Evolutionary conservation across 1,139 yeast species (phyloP).

Genomic region (Kurtzmaniella quercitrusa): DNA sequence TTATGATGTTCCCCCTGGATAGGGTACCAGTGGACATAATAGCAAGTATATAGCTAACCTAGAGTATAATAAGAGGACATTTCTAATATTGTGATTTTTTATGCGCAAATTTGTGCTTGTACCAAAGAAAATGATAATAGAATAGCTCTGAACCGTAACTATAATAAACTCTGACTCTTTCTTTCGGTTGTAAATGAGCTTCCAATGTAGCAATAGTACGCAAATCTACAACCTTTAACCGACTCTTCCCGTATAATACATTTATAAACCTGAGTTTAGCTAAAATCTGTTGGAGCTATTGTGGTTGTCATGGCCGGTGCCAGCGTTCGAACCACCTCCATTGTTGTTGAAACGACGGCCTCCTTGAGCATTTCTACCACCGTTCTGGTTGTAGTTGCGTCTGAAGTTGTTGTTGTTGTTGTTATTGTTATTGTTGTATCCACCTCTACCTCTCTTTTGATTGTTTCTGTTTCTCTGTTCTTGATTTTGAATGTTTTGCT

Average conservation of each 20-base stretch:
- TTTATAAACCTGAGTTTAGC: slow-evolving; percentile 1
- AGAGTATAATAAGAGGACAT: background rate
- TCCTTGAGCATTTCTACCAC: slow-evolving; percentile 8
- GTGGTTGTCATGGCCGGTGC: slow-evolving; percentile 10
- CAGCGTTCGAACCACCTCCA: slow-evolving; percentile 6
- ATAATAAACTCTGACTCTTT: too few relatives aligned
- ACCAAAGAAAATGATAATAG: too few relatives aligned
- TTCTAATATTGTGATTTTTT: too few relatives aligned
- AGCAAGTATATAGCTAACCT: background rate
- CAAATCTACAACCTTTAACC: background rate
- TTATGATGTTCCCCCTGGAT: background rate
- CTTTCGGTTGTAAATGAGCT: too few relatives aligned
- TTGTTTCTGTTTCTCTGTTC: slow-evolving; percentile 50
- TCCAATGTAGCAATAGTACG: too few relatives aligned
- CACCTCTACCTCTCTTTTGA: slow-evolving; percentile 36
- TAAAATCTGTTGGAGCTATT: slow-evolving; percentile 6
- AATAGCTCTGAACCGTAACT: too few relatives aligned
- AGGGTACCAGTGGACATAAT: background rate
- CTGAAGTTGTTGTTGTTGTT: slow-evolving; percentile 3
- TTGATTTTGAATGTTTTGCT: slow-evolving; percentile 53
- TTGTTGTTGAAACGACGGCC: slow-evolving; percentile 8
- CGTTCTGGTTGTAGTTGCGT: slow-evolving; percentile 9
- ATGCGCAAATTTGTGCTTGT: too few relatives aligned
- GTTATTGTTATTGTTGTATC: slow-evolving; percentile 16
- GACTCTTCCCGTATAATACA: slow-evolving; percentile 6